Conservation (phyloP, 306 rosid genomes). For the Sindora glabra region DNA sequence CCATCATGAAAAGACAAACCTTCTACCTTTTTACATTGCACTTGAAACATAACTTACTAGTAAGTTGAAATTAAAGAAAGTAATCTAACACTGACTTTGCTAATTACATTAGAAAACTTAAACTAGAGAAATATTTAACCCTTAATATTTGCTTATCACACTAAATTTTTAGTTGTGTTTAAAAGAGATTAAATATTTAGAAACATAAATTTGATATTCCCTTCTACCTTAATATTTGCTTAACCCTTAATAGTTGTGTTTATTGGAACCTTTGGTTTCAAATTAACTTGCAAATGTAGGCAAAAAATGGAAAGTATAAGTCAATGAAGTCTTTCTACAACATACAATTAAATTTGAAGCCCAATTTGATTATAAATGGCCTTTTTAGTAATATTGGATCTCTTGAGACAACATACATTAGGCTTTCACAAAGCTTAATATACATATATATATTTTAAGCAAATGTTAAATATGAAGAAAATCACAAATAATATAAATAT, state of each 20-base stretch:
- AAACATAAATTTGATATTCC: no score
- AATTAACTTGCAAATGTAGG: slow-evolving; percentile 53
- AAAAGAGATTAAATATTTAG: no score
- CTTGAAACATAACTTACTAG: slow-evolving; percentile 35
- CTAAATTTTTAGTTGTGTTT: not conserved
- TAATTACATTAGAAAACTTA: not conserved
- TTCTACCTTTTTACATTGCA: slow-evolving; percentile 93
- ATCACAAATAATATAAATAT: no score
- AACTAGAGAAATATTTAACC: not conserved
- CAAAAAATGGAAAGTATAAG: not conserved
- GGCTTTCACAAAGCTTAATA: not conserved
- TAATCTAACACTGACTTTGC: not conserved
- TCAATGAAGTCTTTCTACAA: not conserved
- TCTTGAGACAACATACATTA: not conserved
- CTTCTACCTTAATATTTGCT: no score
- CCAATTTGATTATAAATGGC: not conserved
- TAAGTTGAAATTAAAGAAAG: not conserved
- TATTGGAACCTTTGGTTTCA: slow-evolving; percentile 95
- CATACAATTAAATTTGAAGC: not conserved
- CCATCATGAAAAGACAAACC: slow-evolving; percentile 81
- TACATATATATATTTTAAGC: no score
- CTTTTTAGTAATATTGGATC: not conserved
- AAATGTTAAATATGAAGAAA: no score
- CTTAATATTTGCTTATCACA: not conserved
- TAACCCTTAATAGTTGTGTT: slow-evolving; percentile 87